Base-by-base conservation (phyloP, 768 basidiomycete species). In the Kwoniella botswanensis region DNA sequence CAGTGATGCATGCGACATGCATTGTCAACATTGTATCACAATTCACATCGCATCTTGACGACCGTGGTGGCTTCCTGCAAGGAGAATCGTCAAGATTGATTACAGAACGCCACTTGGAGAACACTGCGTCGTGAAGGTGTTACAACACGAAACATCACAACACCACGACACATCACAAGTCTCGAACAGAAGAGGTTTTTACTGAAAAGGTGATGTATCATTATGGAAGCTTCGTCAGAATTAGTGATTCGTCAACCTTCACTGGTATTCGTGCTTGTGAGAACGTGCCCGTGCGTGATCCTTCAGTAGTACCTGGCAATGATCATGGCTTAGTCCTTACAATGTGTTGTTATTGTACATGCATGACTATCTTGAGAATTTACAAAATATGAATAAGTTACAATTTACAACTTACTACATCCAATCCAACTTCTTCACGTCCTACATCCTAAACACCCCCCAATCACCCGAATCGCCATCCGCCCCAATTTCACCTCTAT, bases 381-480 rank as follows among this genome's bases (percentile, higher is more conserved):
- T 35, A 35, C 35, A 35, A 35, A 35, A n/a, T n/a, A n/a, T n/a
- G n/a, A n/a, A n/a, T n/a, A n/a, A n/a, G n/a, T n/a, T n/a, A n/a
- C n/a, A n/a, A n/a, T n/a, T n/a, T n/a, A n/a, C n/a, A n/a, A n/a
- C n/a, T n/a, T n/a, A n/a, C n/a, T n/a, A n/a, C n/a, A n/a, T n/a
- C n/a, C n/a, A n/a, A n/a, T n/a, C n/a, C n/a, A n/a, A n/a, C n/a
- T n/a, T n/a, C n/a, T n/a, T n/a, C n/a, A n/a, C n/a, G n/a, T n/a
- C n/a, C n/a, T n/a, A 95, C 93, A 95, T 95, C 72, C 93, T 89
- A 85, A 93, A 95, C 46, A 93, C 92, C 6, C 94, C 94, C 84
- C 92, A 94, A 50, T 79, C 82, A 18, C 77, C 76, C n/a, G 72
- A 66, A 74, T 84, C 79, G 5, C 82, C 82, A 71, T 82, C 83